These are phyloP conservation scores for Botryosphaeria dothidea DNA, from an alignment of 2,329 filamentous ascomycete genomes.

Conservation along the genomic window DNA sequence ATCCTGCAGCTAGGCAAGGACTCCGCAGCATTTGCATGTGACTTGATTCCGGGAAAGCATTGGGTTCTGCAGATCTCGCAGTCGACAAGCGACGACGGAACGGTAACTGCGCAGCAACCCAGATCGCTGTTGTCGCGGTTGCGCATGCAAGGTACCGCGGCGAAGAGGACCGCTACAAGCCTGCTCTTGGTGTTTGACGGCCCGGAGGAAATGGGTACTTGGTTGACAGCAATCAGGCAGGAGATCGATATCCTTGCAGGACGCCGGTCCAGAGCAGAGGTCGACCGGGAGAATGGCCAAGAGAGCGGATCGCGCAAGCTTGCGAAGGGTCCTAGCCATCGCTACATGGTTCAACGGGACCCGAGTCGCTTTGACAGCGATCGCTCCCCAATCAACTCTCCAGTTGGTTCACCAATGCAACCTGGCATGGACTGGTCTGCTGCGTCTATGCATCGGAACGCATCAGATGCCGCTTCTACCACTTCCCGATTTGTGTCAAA, in stretches of 20 bases:
- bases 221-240: slow-evolving; percentile 68
- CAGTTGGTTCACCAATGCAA: slow-evolving; percentile 34
- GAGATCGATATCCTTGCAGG: slow-evolving; percentile 72
- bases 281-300: slow-evolving; percentile 28
- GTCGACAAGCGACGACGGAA: slow-evolving; percentile 60
- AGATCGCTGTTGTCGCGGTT: slow-evolving; percentile 67
- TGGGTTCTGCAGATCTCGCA: slow-evolving; percentile 79
- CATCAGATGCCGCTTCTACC: slow-evolving; percentile 32
- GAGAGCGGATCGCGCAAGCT: slow-evolving; percentile 22
- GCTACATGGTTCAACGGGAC: slow-evolving; percentile 39
- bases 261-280: slow-evolving; percentile 50
- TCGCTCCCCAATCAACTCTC: slow-evolving; percentile 26
- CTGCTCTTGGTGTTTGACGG: slow-evolving; percentile 73
- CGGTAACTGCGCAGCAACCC: slow-evolving; percentile 48
- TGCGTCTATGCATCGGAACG: slow-evolving; percentile 29
- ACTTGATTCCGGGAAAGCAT: slow-evolving; percentile 75
- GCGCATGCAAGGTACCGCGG: slow-evolving; percentile 58
- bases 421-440: slow-evolving; percentile 35
- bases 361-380: slow-evolving; percentile 31
- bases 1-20: slow-evolving; percentile 70
- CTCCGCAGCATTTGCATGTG: slow-evolving; percentile 78
- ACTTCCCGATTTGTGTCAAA: slow-evolving; percentile 31
- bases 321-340: slow-evolving; percentile 36
- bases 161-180: slow-evolving; percentile 59
- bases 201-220: slow-evolving; percentile 73